phyloP scores from a whole-genome alignment of 148 eudicot species.

The Fagopyrum tataricum region DNA sequence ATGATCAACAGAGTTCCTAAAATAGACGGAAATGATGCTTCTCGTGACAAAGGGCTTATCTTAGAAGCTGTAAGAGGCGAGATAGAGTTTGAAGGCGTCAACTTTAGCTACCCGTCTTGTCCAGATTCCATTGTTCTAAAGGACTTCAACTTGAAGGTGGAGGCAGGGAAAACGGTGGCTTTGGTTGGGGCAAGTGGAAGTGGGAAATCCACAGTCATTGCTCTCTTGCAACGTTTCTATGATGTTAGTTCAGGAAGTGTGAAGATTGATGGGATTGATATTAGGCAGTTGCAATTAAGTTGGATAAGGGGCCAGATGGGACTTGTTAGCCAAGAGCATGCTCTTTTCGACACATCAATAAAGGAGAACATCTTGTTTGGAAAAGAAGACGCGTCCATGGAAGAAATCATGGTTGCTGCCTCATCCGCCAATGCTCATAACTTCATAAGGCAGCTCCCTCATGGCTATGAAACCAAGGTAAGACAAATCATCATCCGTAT shows the following conservation, averaged over 20 bases:
- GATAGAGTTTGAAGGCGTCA: slow-evolving; percentile 49
- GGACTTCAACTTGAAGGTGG: slow-evolving; percentile 54
- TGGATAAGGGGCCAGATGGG: slow-evolving; percentile 90
- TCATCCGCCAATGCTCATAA: slow-evolving; percentile 85
- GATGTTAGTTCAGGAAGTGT: slow-evolving; percentile 63
- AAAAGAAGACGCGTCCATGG: slow-evolving; percentile 73
- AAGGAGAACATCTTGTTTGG: slow-evolving; percentile 84
- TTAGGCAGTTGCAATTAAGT: slow-evolving; percentile 50
- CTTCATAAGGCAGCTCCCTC: slow-evolving; percentile 75
- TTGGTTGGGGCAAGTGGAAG: slow-evolving; percentile 94
- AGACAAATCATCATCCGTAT: background rate
- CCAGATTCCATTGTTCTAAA: slow-evolving; percentile 57
- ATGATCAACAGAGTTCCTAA: slow-evolving; percentile 61
- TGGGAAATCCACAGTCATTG: slow-evolving; percentile 85
- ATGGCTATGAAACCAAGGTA: slow-evolving; percentile 96
- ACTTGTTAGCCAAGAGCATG: slow-evolving; percentile 91
- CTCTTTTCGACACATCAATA: slow-evolving; percentile 74
- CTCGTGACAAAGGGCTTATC: slow-evolving; percentile 30
- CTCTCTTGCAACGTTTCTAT: slow-evolving; percentile 75
- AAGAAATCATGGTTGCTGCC: slow-evolving; percentile 76
- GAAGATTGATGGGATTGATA: slow-evolving; percentile 62
- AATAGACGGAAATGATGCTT: slow-evolving; percentile 30
- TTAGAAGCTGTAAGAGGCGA: slow-evolving; percentile 50
- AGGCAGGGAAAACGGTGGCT: slow-evolving; percentile 73
- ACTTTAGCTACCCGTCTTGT: slow-evolving; percentile 68